Evolutionary conservation across 2,329 filamentous ascomycete genomes (phyloP).

Genomic region (Fusarium sp.): DNA sequence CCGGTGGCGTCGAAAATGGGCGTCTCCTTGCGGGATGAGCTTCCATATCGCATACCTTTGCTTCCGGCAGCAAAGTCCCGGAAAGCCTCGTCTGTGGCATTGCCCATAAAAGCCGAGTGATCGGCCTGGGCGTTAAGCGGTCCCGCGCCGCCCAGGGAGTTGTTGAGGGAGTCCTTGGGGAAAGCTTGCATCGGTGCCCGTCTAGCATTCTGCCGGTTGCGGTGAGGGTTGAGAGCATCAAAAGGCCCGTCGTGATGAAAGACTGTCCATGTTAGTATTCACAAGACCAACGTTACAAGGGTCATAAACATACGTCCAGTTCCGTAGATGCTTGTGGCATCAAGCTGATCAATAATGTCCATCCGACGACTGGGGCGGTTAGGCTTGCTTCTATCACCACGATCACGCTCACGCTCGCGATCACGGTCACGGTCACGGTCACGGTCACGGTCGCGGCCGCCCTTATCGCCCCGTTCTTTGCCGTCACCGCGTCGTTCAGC

Average conservation of each 20-base stretch:
- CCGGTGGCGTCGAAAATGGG: slow-evolving; percentile 76
- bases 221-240: slow-evolving; percentile 94
- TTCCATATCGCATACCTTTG: slow-evolving; percentile 40
- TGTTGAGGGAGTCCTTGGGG: slow-evolving; percentile 91
- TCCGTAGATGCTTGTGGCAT: slow-evolving; percentile 96
- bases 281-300: not conserved
- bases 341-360: slow-evolving; percentile 95
- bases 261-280: slow-evolving; percentile 65
- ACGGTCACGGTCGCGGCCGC: slow-evolving; percentile 55
- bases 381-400: slow-evolving; percentile 61
- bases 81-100: slow-evolving; percentile 84
- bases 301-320: slow-evolving; percentile 77
- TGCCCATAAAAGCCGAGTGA: slow-evolving; percentile 87
- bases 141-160: slow-evolving; percentile 87
- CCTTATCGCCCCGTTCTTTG: slow-evolving; percentile 36
- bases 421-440: slow-evolving; percentile 45
- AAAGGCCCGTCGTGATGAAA: slow-evolving; percentile 99
- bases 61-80: slow-evolving; percentile 73
- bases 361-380: slow-evolving; percentile 67
- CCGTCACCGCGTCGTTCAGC: slow-evolving; percentile 38
- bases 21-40: slow-evolving; percentile 52
- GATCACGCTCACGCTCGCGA: slow-evolving; percentile 29
- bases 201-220: slow-evolving; percentile 85
- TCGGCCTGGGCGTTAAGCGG: slow-evolving; percentile 86
- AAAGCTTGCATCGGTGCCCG: slow-evolving; percentile 97